Base-by-base conservation (phyloP, 2,329 filamentous ascomycete genomes). In the Ophiocordyceps sinensis region DNA sequence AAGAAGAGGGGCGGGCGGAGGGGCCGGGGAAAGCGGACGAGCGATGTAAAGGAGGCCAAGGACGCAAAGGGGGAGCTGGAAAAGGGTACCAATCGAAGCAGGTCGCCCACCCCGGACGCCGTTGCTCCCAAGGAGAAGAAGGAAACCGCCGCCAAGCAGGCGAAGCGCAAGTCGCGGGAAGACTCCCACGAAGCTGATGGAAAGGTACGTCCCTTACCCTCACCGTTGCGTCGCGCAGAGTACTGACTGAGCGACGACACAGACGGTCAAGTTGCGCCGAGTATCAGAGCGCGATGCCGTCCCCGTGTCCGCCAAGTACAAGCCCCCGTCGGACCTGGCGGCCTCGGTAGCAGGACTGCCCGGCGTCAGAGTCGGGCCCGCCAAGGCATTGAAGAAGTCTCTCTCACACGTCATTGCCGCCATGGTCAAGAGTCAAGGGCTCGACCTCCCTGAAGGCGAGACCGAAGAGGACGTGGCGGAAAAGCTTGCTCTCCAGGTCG, bases 401-500 rank as follows among this genome's bases (percentile, higher is more conserved):
- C 75, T 95, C 35, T 61, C 68, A 35, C 70, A 77, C 41, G 71
- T 81, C 43, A 71, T 94, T 43, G 68, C 71, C n/a, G 60, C 68
- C 30, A 76, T 83, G 29, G 72, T 80, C 47, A 84, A 85, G 58
- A 68, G 74, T 42, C 73, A 75, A 14, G 66, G 74, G 10, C 79
- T 80, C 49, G 64, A 66, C 23, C 63, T 87, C 15, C 71, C 78
- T 1, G 70, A 79, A 39, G 80, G 75, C 37, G 70, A 77, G 42
- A 77, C 75, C 0, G 67, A 74, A 13, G 77, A 81, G 38, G 70
- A 70, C 10, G 65, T 84, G 44, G 79, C 82, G 11, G 79, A 83
- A 53, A 72, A 72, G 19, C 71, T 88, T 37, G 84, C 83, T 13
- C 64, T 94, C 23, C 75, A 85, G 47, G 82, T 96, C 45, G 88